Conservation (phyloP, 805 yeast species). For the Komagataella phaffii region DNA sequence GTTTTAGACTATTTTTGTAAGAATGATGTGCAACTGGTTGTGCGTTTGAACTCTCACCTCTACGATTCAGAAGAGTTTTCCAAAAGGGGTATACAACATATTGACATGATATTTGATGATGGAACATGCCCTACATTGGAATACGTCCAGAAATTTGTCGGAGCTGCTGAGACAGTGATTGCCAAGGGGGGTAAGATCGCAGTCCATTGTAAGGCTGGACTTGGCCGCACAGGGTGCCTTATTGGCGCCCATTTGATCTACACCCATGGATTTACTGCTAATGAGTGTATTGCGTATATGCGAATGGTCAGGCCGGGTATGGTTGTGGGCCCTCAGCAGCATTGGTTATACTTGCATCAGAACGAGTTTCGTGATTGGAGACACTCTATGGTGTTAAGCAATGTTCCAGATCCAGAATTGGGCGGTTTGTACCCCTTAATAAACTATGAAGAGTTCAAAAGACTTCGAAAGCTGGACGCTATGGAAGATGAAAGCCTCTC, state of each 20-base stretch:
- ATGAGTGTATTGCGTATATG: conserved; percentile 93
- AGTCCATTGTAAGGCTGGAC: conserved; percentile 98
- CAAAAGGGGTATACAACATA: conserved; percentile 70
- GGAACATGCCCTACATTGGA: conserved; percentile 97
- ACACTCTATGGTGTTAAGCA: conserved; percentile 74
- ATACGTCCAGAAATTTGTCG: conserved; percentile 82
- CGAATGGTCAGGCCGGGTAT: conserved; percentile 95
- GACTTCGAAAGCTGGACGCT: conserved; percentile 29
- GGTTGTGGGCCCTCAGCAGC: conserved; percentile 99
- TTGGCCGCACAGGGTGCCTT: conserved; percentile 95
- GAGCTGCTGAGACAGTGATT: conserved; percentile 87
- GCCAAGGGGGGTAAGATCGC: conserved; percentile 86
- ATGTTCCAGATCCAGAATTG: conserved; percentile 47
- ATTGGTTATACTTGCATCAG: conserved; percentile 94
- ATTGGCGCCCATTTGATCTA: conserved; percentile 95
- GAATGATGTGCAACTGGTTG: conserved; percentile 76
- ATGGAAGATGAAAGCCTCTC: conserved; percentile 11
- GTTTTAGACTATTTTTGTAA: conserved; percentile 67
- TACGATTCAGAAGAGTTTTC: conserved; percentile 81
- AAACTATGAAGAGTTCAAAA: conserved; percentile 46
- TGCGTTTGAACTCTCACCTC: conserved; percentile 81
- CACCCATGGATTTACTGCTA: conserved; percentile 94
- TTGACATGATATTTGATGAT: conserved; percentile 95
- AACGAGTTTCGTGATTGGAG: conserved; percentile 95
- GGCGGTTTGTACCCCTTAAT: conserved; percentile 57